These are phyloP conservation scores for Neocallimastix lanati DNA, from an alignment of 192 early-diverging fungal species.

Conservation along the genomic window DNA sequence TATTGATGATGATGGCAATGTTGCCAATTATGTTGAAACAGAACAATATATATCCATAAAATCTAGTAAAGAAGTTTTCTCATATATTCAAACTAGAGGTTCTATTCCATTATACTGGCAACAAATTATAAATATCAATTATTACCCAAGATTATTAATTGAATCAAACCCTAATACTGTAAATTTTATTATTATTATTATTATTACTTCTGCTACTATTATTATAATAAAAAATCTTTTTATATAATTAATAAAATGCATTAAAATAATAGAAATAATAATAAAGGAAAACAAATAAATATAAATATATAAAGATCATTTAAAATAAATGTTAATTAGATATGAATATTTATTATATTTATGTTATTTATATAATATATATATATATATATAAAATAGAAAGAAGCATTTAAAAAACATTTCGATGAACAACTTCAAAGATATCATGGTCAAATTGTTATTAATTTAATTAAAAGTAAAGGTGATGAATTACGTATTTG, in stretches of 20 bases:
- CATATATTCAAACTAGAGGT: conserved; percentile 86
- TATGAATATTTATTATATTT: too few relatives aligned
- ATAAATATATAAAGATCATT: too few relatives aligned
- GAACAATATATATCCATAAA: conserved; percentile 70
- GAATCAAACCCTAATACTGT: conserved; percentile 48
- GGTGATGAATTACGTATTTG: conserved; percentile 77
- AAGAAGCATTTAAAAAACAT: conserved; percentile 45
- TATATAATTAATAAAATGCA: too few relatives aligned
- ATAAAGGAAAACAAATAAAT: too few relatives aligned
- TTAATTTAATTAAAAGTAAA: conserved; percentile 88
- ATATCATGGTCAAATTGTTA: conserved; percentile 68
- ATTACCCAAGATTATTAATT: conserved; percentile 70
- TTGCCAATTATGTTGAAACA: conserved; percentile 94
- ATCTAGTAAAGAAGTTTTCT: conserved; percentile 26
- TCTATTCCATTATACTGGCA: conserved; percentile 90
- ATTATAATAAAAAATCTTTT: too few relatives aligned
- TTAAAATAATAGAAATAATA: too few relatives aligned
- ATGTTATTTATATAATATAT: too few relatives aligned
- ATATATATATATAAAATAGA: conserved; percentile 17
- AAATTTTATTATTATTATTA: neutral
- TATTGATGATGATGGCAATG: conserved; percentile 75
- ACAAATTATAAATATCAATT: conserved; percentile 79
- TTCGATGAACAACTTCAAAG: conserved; percentile 44
- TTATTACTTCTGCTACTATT: too few relatives aligned
- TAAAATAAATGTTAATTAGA: too few relatives aligned